Evolutionary conservation across 345 rosid species (phyloP).

Genomic region (Arabis hirsuta): DNA sequence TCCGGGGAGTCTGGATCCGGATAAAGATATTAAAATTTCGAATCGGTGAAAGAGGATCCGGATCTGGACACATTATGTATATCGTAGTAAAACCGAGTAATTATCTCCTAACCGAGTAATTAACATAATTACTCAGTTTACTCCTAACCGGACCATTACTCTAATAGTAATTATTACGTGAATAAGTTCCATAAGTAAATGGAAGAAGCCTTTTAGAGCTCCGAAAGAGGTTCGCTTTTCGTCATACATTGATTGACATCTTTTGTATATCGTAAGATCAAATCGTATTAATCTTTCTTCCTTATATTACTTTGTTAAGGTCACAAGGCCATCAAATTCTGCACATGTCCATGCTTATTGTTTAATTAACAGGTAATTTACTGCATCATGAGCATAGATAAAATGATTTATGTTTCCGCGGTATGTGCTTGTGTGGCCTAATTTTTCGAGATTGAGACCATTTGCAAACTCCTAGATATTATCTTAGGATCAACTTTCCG

Average conservation of each 20-base stretch:
- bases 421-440: too few relatives aligned
- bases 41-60: too few relatives aligned
- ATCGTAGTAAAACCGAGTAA: too few relatives aligned
- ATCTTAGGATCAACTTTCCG: slow-evolving; percentile 59
- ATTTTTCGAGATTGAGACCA: slow-evolving; percentile 77
- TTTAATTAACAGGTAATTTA: slow-evolving; percentile 65
- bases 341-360: slow-evolving; percentile 83
- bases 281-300: slow-evolving; percentile 2
- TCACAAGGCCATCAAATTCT: slow-evolving; percentile 69
- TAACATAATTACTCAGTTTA: too few relatives aligned
- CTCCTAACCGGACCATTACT: too few relatives aligned
- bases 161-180: too few relatives aligned
- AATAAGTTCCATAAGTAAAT: slow-evolving; percentile 38
- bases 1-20: too few relatives aligned
- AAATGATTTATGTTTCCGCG: too few relatives aligned
- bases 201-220: slow-evolving; percentile 73
- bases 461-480: slow-evolving; percentile 77
- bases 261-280: slow-evolving; percentile 2
- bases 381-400: background rate
- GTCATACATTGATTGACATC: background rate
- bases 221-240: slow-evolving; percentile 72
- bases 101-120: too few relatives aligned
- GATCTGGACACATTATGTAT: too few relatives aligned
- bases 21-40: too few relatives aligned
- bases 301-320: slow-evolving; percentile 52